These are phyloP conservation scores for Hordeum marinum DNA, from an alignment of 176 grass and related monocot genomes.

Conservation along the genomic window DNA sequence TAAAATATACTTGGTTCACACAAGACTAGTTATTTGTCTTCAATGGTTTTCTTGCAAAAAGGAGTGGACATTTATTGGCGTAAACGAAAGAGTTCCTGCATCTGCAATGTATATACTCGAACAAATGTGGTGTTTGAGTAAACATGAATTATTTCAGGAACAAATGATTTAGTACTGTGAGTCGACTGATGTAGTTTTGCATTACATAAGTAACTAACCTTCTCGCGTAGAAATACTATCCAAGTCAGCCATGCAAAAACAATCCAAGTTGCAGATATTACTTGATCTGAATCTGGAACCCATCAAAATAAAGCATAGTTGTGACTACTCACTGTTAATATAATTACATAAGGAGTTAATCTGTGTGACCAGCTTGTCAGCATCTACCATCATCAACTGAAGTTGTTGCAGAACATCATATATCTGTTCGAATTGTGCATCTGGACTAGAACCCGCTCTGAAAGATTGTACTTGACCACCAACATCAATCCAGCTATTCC, in stretches of 20 bases:
- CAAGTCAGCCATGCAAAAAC: not conserved
- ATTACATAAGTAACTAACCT: not conserved
- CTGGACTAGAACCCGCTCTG: not conserved
- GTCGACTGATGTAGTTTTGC: not conserved
- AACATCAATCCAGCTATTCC: conserved; percentile 40
- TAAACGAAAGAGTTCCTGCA: not conserved
- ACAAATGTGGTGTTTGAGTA: not conserved
- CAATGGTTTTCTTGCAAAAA: not conserved
- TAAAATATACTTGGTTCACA: too few relatives aligned
- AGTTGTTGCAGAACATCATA: not conserved
- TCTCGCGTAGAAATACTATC: not conserved
- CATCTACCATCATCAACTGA: conserved; percentile 1
- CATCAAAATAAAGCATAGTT: not conserved
- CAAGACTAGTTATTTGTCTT: not conserved
- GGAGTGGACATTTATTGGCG: not conserved
- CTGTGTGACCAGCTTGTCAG: not conserved
- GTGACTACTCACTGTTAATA: not conserved
- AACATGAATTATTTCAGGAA: not conserved
- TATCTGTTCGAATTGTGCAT: not conserved
- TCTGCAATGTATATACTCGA: not conserved
- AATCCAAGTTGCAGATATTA: not conserved
- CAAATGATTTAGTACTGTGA: not conserved
- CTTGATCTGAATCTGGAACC: not conserved
- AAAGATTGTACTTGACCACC: conserved; percentile 15
- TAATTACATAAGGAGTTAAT: not conserved